Conservation (phyloP, 2,329 filamentous ascomycete species). For the Alternaria ventricosa region DNA sequence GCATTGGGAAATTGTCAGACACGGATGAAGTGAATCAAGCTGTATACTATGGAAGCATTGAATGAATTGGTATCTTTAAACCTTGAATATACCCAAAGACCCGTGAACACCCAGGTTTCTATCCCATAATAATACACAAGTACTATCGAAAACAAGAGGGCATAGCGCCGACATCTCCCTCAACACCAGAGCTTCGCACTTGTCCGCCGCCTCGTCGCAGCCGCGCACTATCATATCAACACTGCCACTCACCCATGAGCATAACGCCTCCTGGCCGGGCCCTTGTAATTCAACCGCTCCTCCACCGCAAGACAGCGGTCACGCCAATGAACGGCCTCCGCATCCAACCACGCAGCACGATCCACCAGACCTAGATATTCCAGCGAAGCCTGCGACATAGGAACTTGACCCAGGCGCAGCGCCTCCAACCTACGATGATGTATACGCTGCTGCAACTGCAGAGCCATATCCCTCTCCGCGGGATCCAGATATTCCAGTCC, state of each 20-base stretch:
- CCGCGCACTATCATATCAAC: background rate
- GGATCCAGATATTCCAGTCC: background rate
- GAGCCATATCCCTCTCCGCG: background rate
- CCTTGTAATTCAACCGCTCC: background rate
- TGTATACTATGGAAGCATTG: conserved; percentile 11
- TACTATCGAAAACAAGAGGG: background rate
- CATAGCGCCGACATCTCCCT: background rate
- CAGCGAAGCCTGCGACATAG: background rate
- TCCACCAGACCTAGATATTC: background rate
- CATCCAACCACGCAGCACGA: background rate
- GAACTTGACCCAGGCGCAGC: background rate
- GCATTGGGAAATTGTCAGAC: background rate
- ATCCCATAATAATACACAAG: conserved; percentile 4
- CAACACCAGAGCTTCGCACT: background rate
- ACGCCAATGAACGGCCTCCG: background rate
- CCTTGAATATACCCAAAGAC: conserved; percentile 2
- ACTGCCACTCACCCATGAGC: background rate
- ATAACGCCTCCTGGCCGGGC: background rate
- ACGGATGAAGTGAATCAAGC: background rate
- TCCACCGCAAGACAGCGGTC: background rate
- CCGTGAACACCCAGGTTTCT: background rate
- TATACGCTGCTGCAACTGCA: background rate
- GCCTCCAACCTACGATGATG: background rate
- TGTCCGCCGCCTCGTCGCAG: background rate
- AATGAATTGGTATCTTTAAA: conserved; percentile 27